These are phyloP conservation scores for Penicillium polonicum DNA, from an alignment of 2,329 filamentous ascomycete genomes.

Conservation along the genomic window DNA sequence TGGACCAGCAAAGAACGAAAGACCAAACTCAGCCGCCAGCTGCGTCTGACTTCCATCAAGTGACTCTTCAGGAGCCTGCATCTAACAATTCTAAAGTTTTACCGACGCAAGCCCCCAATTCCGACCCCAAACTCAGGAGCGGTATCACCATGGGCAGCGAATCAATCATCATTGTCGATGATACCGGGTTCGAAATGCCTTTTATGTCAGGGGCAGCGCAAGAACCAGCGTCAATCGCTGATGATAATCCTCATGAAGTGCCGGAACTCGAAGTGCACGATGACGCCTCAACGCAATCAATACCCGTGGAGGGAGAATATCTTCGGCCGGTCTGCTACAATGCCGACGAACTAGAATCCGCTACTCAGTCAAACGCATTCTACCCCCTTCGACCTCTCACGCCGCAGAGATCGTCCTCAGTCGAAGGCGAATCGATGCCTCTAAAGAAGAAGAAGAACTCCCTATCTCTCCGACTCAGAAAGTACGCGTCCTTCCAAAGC, in stretches of 20 bases:
- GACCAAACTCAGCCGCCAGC: constrained; percentile 6
- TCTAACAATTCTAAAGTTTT: background rate
- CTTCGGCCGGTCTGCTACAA: constrained; percentile 33
- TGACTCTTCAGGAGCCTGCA: constrained; percentile 3
- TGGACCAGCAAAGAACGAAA: constrained; percentile 42
- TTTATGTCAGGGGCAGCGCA: constrained; percentile 41
- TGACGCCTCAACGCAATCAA: constrained; percentile 23
- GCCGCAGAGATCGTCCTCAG: constrained; percentile 30
- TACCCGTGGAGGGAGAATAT: constrained; percentile 27
- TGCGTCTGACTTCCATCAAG: constrained; percentile 8
- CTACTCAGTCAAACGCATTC: constrained; percentile 14
- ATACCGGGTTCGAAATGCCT: constrained; percentile 48
- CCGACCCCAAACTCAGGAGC: constrained; percentile 44
- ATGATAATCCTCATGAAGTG: background rate
- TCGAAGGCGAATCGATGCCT: constrained; percentile 24
- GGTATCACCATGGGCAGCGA: constrained; percentile 77
- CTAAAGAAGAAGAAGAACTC: constrained; percentile 29
- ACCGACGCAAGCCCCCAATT: constrained; percentile 17
- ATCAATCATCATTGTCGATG: constrained; percentile 84
- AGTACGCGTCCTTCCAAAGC: constrained; percentile 48
- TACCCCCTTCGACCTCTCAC: constrained; percentile 19
- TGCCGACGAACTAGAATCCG: constrained; percentile 14
- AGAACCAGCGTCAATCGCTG: constrained; percentile 1
- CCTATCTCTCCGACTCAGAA: constrained; percentile 40
- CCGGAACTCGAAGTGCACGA: background rate